These are phyloP conservation scores for Teunomyces aglyptinius DNA, from an alignment of 805 yeast species.

Conservation along the genomic window DNA sequence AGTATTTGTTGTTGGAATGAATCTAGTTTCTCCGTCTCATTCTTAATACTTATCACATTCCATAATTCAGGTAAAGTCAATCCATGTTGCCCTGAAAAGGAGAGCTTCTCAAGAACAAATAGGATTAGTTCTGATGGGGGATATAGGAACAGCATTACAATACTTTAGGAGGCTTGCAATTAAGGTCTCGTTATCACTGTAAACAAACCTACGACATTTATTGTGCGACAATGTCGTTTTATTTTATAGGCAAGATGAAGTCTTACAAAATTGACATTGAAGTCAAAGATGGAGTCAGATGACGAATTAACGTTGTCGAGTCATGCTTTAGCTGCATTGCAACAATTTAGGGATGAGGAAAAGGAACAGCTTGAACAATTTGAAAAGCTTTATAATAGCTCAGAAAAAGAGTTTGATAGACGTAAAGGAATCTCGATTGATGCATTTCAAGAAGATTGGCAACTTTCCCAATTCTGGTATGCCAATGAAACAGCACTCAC, in stretches of 20 bases:
- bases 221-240: constrained; percentile 2
- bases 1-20: constrained; percentile 35
- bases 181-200: background rate
- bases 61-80: constrained; percentile 28
- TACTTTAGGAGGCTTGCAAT: background rate
- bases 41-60: constrained; percentile 19
- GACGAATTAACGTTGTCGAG: constrained; percentile 48
- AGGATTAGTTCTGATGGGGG: constrained; percentile 22
- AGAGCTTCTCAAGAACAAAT: constrained; percentile 21
- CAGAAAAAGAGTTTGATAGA: constrained; percentile 54
- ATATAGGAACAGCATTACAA: constrained; percentile 15
- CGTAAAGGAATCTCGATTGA: constrained; percentile 52
- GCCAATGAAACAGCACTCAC: constrained; percentile 66
- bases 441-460: constrained; percentile 89
- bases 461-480: constrained; percentile 91
- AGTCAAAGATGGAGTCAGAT: constrained; percentile 35
- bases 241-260: background rate
- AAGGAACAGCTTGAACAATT: constrained; percentile 54
- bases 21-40: constrained; percentile 24
- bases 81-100: constrained; percentile 35
- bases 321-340: constrained; percentile 53
- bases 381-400: constrained; percentile 49
- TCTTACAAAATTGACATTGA: background rate
- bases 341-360: constrained; percentile 68
- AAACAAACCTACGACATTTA: background rate